Evolutionary conservation across 306 rosid species (phyloP), one percentile per base, ranked within the genome.

Genomic region (Prunus mongolica): DNA sequence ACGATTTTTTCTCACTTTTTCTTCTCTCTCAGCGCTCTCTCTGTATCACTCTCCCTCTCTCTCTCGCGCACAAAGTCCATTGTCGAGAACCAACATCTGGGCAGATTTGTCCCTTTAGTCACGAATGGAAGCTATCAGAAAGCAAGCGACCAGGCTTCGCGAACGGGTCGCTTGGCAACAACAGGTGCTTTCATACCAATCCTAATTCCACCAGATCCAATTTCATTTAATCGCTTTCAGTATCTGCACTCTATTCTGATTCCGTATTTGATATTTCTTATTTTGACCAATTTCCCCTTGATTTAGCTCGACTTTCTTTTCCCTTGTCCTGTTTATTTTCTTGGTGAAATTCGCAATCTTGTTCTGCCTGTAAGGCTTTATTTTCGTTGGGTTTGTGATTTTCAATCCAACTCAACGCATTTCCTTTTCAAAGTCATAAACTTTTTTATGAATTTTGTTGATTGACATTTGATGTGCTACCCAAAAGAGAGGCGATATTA

Each of bases 101-200:
- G 44, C 41, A 15, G 76, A 57, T 50, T 25, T 46, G 62, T 34
- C 30, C 76, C 73, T 32, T 76, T 51, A 77, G 25, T 69, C 19
- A 70, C 79, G 81, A 79, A 94, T 94, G 98, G 98, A 94, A 32
- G 95, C 97, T 77, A 92, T 94, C 82, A 82, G 97, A 89, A 94
- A 94, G 75, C 98, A 94, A 86, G 98, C 98, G 49, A 84, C 95
- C 72, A 90, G 89, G 86, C 92, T 94, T 71, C 91, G 98, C 75
- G 98, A 94, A 84, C 98, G 92, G 82, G 98, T 94, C 84, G 97
- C 97, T 67, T 83, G 98, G 75, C 98, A 92, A 61, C 97, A 92
- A 38, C 98, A 94, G 97, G 98, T 93, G 46, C 70, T 65, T 69
- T 34, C 62, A 16, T 27, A 56, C 34, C 25, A 78, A 20, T 83